Evolutionary conservation across 1,139 yeast genomes (phyloP).

Genomic region (Hansenula lynferdii): DNA sequence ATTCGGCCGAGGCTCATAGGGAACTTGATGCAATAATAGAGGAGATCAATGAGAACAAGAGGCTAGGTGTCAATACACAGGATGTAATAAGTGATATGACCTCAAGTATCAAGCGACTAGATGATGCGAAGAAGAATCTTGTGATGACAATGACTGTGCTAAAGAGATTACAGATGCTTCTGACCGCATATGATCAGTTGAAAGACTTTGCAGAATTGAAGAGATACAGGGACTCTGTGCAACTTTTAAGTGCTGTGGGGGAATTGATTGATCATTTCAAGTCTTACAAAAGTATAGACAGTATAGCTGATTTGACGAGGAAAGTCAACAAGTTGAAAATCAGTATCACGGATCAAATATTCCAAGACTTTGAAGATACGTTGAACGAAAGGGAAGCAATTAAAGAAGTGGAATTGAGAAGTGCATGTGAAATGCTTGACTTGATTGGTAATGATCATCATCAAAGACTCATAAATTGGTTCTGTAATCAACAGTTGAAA

Average conservation of each 20-base stretch:
- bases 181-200: conserved; percentile 70
- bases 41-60: conserved; percentile 40
- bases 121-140: conserved; percentile 75
- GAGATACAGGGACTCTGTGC: conserved; percentile 63
- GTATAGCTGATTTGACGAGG: conserved; percentile 66
- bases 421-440: conserved; percentile 71
- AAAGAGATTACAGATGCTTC: conserved; percentile 81
- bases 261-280: conserved; percentile 76
- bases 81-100: conserved; percentile 66
- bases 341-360: conserved; percentile 65
- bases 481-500: conserved; percentile 60
- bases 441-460: conserved; percentile 57
- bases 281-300: conserved; percentile 79
- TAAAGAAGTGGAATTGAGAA: conserved; percentile 26
- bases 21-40: conserved; percentile 27
- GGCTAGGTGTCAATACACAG: conserved; percentile 54
- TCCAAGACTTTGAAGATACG: conserved; percentile 60
- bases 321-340: conserved; percentile 60
- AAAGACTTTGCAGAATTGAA: conserved; percentile 40
- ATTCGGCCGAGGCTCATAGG: conserved; percentile 15
- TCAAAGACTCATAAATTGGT: conserved; percentile 68
- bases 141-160: conserved; percentile 81
- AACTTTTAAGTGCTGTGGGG: conserved; percentile 69
- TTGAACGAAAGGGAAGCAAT: conserved; percentile 28
- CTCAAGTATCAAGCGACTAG: conserved; percentile 69